Evolutionary conservation across 1,284 basidiomycete genomes (phyloP).

Genomic region (Thecaphora thlaspeos): DNA sequence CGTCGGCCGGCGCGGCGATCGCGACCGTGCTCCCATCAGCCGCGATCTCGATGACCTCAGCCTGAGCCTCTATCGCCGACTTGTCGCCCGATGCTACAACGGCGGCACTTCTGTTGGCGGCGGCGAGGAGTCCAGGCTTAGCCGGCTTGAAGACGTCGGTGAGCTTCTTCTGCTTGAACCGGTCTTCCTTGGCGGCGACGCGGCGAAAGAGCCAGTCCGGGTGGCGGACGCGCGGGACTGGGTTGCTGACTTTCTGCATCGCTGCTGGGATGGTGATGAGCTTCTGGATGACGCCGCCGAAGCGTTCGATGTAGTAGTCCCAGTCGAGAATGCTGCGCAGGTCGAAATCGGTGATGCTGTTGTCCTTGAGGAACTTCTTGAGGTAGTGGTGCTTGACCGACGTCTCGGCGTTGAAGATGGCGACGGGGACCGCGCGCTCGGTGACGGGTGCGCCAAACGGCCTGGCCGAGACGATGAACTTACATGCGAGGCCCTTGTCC

Average conservation of each 20-base stretch:
- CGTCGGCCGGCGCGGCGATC: slow-evolving; percentile 5
- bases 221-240: slow-evolving; percentile 91
- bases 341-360: slow-evolving; percentile 81
- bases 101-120: too few species aligned
- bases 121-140: slow-evolving; percentile 31
- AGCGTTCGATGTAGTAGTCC: slow-evolving; percentile 96
- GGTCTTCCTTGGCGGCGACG: slow-evolving; percentile 85
- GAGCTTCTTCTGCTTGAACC: slow-evolving; percentile 95
- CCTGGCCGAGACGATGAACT: slow-evolving; percentile 96
- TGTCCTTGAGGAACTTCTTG: slow-evolving; percentile 95
- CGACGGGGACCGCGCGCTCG: slow-evolving; percentile 94
- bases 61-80: not conserved
- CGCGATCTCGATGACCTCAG: slow-evolving; percentile 7
- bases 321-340: slow-evolving; percentile 94
- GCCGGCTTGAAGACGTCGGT: slow-evolving; percentile 83
- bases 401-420: slow-evolving; percentile 95
- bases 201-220: slow-evolving; percentile 96
- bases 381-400: slow-evolving; percentile 85
- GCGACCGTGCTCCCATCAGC: slow-evolving; percentile 7
- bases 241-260: slow-evolving; percentile 94
- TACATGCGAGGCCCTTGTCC: slow-evolving; percentile 97
- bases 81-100: slow-evolving; percentile 22
- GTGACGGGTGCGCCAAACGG: slow-evolving; percentile 93
- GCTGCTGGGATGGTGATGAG: slow-evolving; percentile 99
- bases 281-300: slow-evolving; percentile 98